Percentiles rank a stretch among this genome's conserved stretches.
Conservation (phyloP, 2,329 filamentous ascomycete genomes). For the Periconia digitata region DNA sequence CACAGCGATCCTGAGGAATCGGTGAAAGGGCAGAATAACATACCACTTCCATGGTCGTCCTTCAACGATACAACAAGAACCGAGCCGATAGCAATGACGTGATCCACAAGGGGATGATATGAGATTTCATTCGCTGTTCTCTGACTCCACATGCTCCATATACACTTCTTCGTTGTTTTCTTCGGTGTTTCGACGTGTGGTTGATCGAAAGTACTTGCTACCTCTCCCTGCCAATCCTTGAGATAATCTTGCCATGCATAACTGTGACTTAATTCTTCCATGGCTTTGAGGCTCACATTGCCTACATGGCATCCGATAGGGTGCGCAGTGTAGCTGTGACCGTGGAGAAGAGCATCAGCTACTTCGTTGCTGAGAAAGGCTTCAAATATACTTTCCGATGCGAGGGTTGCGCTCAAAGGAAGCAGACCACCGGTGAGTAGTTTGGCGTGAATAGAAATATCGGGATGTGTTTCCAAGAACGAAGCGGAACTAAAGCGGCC, state of each 20-base stretch:
- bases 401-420: conserved; percentile 74
- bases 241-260: conserved; percentile 13
- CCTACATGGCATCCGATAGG: conserved; percentile 79
- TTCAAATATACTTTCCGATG: conserved; percentile 71
- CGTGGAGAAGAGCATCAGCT: conserved; percentile 76
- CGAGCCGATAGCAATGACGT: conserved; percentile 73
- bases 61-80: conserved; percentile 68
- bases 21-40: conserved; percentile 12
- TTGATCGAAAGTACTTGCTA: background rate
- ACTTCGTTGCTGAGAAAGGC: conserved; percentile 73
- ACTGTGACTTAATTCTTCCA: conserved; percentile 40
- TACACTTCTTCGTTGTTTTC: background rate
- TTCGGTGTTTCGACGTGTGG: background rate
- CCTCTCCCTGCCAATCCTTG: conserved; percentile 4
- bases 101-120: conserved; percentile 56
- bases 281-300: conserved; percentile 62
- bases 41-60: conserved; percentile 52
- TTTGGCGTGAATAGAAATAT: conserved; percentile 82
- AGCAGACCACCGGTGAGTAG: conserved; percentile 78
- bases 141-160: conserved; percentile 74
- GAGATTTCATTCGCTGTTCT: conserved; percentile 63
- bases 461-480: conserved; percentile 68
- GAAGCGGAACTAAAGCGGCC: conserved; percentile 71
- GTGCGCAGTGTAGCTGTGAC: conserved; percentile 86
- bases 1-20: background rate